These are phyloP conservation scores for Heliamphora pulchella DNA, from an alignment of 179 eudicot species.

Conservation along the genomic window DNA sequence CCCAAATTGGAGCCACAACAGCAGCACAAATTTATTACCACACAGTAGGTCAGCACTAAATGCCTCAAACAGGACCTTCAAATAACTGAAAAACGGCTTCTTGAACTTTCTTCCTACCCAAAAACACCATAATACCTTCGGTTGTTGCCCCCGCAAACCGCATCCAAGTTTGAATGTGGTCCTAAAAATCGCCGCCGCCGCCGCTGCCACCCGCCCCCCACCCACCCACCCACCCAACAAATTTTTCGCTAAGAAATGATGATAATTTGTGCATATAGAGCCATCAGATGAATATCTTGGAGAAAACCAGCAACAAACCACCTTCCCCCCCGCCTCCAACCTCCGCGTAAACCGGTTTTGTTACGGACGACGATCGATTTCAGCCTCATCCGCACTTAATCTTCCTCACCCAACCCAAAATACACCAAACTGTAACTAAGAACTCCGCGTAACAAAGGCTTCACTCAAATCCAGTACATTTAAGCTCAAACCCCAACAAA, in stretches of 20 bases:
- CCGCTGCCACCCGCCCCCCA: neutral
- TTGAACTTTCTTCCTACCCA: constrained; percentile 20
- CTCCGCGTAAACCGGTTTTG: constrained; percentile 60
- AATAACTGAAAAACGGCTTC: constrained; percentile 5
- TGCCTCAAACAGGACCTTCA: constrained; percentile 5
- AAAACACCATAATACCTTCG: constrained; percentile 23
- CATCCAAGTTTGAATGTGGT: constrained; percentile 12
- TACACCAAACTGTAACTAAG: constrained; percentile 4
- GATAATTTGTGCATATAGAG: neutral
- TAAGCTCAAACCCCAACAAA: constrained; percentile 15
- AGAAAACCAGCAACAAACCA: constrained; percentile 17
- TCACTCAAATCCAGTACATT: neutral
- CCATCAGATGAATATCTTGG: neutral
- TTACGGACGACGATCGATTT: constrained; percentile 35
- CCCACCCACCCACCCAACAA: neutral
- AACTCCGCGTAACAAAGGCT: constrained; percentile 11
- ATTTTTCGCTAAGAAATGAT: neutral
- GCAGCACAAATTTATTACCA: constrained; percentile 12
- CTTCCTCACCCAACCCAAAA: constrained; percentile 33
- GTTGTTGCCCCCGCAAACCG: constrained; percentile 15
- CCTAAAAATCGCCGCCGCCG: neutral
- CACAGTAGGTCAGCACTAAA: neutral
- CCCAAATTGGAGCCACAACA: constrained; percentile 17
- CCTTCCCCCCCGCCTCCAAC: constrained; percentile 17
- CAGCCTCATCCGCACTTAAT: constrained; percentile 49